These are phyloP conservation scores for Verticillium zaregamsianum DNA, from an alignment of 2,329 filamentous ascomycete species.

Conservation along the genomic window DNA sequence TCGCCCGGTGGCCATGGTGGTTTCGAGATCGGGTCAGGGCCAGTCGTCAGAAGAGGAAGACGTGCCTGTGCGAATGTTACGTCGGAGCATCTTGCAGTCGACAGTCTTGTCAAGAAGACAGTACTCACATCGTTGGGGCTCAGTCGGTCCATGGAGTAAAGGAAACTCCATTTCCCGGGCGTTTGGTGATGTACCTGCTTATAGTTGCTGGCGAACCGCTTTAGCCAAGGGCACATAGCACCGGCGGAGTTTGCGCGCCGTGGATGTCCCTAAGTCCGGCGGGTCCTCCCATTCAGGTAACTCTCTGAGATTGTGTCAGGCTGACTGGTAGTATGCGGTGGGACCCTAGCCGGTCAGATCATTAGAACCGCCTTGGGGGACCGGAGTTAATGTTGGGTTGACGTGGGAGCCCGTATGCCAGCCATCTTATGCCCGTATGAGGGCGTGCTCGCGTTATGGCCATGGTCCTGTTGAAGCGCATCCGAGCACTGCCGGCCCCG, in stretches of 20 bases:
- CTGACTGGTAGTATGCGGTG: neutral
- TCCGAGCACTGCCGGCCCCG: too few relatives aligned
- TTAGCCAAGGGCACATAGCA: neutral
- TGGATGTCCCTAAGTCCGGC: neutral
- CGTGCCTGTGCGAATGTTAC: neutral
- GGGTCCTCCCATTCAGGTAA: neutral
- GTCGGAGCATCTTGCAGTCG: neutral
- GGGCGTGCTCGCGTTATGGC: too few relatives aligned
- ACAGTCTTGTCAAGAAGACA: neutral
- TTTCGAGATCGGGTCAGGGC: neutral
- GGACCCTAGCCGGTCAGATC: neutral
- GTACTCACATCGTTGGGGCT: neutral
- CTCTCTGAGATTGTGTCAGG: neutral
- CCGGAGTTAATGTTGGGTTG: neutral
- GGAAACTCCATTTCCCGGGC: neutral
- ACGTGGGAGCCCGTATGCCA: neutral
- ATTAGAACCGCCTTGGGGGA: neutral
- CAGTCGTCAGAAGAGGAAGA: neutral
- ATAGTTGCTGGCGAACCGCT: neutral
- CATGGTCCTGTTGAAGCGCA: too few relatives aligned
- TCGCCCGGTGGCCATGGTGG: neutral
- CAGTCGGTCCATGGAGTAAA: neutral
- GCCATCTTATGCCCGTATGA: too few relatives aligned
- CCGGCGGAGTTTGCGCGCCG: neutral
- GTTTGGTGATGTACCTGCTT: neutral